Evolutionary conservation across 441 rosid species (phyloP).

Genomic region (Populus hybrid): DNA sequence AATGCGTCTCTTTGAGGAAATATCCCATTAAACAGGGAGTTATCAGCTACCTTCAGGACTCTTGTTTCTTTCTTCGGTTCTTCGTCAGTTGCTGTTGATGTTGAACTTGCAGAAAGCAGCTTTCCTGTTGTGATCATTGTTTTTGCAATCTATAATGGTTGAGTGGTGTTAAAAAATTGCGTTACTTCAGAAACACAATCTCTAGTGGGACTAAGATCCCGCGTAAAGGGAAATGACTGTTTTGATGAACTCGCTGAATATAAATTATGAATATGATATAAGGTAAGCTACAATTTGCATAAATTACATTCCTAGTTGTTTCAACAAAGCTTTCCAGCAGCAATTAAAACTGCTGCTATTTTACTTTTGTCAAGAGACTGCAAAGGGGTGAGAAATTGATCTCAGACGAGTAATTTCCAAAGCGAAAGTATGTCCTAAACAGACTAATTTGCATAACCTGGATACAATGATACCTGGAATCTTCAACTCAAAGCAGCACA

Average conservation of each 20-base stretch:
- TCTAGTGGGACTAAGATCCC: not conserved
- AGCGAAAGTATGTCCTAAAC: too few species aligned
- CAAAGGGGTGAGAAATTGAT: not conserved
- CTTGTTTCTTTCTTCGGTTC: constrained; percentile 46
- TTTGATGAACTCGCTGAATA: not conserved
- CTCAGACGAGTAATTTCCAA: too few species aligned
- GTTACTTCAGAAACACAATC: not conserved
- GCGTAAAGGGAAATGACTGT: not conserved
- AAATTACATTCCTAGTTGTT: not conserved
- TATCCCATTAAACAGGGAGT: constrained; percentile 2
- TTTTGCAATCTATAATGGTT: constrained; percentile 69
- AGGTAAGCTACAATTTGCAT: not conserved
- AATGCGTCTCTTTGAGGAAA: constrained; percentile 5
- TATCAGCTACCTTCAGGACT: constrained; percentile 62
- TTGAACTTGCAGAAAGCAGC: constrained; percentile 47
- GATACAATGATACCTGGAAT: too few species aligned
- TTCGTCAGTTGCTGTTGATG: constrained; percentile 33
- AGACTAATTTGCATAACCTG: too few species aligned
- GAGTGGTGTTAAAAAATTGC: not conserved
- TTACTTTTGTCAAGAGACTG: not conserved
- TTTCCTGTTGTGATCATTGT: constrained; percentile 66
- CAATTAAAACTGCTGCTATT: not conserved
- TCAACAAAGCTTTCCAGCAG: not conserved
- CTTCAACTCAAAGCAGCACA: not conserved
- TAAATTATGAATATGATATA: not conserved